A percentile compares a stretch with the other conserved stretches of the same genome.
Conservation (phyloP, 1,139 yeast species). For the Nadsonia starkeyi-henricii region DNA sequence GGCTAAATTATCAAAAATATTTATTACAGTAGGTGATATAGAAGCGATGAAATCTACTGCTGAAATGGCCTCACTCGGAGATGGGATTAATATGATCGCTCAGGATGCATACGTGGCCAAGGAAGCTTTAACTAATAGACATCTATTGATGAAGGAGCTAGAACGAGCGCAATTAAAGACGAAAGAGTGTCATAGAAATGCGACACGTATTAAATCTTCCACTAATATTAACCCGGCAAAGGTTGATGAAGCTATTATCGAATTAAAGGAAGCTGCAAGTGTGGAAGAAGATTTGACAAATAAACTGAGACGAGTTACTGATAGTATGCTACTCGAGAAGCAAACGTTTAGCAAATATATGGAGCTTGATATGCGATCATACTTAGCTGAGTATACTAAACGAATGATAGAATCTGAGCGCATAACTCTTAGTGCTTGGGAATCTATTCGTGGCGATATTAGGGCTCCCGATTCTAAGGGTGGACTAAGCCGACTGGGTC, state of each 20-base stretch:
- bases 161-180: slow-evolving; percentile 66
- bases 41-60: slow-evolving; percentile 60
- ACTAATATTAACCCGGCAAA: slow-evolving; percentile 71
- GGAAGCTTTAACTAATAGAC: slow-evolving; percentile 86
- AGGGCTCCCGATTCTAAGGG: slow-evolving; percentile 68
- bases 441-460: slow-evolving; percentile 57
- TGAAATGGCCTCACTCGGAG: slow-evolving; percentile 66
- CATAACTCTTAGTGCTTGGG: slow-evolving; percentile 61
- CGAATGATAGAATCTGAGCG: slow-evolving; percentile 79
- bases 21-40: slow-evolving; percentile 61
- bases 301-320: slow-evolving; percentile 71
- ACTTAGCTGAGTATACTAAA: slow-evolving; percentile 48
- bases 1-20: slow-evolving; percentile 59
- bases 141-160: slow-evolving; percentile 79
- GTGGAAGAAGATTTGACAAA: slow-evolving; percentile 59
- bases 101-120: slow-evolving; percentile 78
- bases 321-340: slow-evolving; percentile 70
- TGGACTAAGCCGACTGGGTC: slow-evolving; percentile 70
- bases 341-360: slow-evolving; percentile 41
- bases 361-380: slow-evolving; percentile 38
- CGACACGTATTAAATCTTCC: slow-evolving; percentile 60
- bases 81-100: slow-evolving; percentile 49
- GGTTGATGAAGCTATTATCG: slow-evolving; percentile 78
- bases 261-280: slow-evolving; percentile 68
- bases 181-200: slow-evolving; percentile 54